Evolutionary conservation across 257 asterid species (phyloP).

Genomic region (Phtheirospermum japonicum): DNA sequence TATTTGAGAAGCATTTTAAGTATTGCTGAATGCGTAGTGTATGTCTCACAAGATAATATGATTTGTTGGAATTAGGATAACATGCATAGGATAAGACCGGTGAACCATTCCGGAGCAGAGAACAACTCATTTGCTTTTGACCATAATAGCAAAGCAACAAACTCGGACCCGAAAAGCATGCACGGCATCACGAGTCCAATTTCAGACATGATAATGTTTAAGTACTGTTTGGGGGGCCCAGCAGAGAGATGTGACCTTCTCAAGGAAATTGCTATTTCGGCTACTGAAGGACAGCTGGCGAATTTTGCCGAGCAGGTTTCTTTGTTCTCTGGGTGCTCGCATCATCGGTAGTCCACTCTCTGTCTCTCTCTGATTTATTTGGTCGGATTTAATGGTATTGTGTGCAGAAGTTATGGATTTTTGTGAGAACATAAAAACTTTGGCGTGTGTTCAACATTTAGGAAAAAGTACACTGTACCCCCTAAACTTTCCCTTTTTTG

Average conservation of each 20-base stretch:
- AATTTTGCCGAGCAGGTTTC: constrained; percentile 71
- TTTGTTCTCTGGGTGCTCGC: constrained; percentile 76
- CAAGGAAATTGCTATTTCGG: constrained; percentile 70
- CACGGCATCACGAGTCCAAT: constrained; percentile 39
- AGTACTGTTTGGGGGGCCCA: constrained; percentile 77
- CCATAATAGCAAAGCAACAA: constrained; percentile 50
- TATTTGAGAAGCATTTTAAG: no score
- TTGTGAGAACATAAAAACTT: no score
- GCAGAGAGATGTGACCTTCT: constrained; percentile 71
- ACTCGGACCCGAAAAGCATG: constrained; percentile 40
- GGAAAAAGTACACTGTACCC: no score
- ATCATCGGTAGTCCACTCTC: constrained; percentile 85
- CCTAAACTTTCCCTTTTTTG: no score
- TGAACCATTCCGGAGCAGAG: constrained; percentile 41
- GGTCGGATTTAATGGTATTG: no score
- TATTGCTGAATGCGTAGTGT: constrained; percentile 2
- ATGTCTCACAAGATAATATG: constrained; percentile 24
- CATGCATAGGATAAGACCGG: constrained; percentile 38
- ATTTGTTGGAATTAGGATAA: constrained; percentile 44
- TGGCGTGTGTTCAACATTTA: no score
- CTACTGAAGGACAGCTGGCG: constrained; percentile 54
- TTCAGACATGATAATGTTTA: constrained; percentile 71
- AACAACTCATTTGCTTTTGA: constrained; percentile 56
- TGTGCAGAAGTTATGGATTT: no score
- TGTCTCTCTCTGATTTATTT: no score